These are phyloP conservation scores for Barbatosphaeria neglecta DNA, from an alignment of 495 filamentous ascomycete species.

Conservation along the genomic window DNA sequence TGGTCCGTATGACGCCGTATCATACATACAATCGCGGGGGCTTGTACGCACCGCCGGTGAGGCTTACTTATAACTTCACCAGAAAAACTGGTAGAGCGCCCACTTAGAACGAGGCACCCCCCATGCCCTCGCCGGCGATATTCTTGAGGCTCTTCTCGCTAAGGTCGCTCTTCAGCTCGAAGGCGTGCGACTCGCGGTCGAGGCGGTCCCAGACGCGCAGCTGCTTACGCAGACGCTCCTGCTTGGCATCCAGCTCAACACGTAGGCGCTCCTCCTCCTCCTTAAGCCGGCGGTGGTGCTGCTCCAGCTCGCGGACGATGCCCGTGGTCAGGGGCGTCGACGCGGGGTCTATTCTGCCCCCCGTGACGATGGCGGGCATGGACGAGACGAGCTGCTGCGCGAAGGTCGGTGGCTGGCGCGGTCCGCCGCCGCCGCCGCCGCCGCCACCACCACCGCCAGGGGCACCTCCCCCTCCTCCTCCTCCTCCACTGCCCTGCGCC, in stretches of 20 bases:
- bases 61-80: neutral
- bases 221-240: conserved; percentile 32
- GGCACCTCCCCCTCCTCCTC: no score
- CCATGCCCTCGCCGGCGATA: conserved; percentile 29
- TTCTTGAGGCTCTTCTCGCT: conserved; percentile 32
- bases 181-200: conserved; percentile 31
- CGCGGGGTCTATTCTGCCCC: conserved; percentile 29
- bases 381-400: conserved; percentile 28
- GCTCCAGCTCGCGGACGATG: conserved; percentile 25
- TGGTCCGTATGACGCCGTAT: no score
- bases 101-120: conserved; percentile 29
- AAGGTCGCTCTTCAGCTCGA: conserved; percentile 32
- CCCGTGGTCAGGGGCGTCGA: conserved; percentile 17
- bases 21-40: no score
- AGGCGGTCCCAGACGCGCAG: conserved; percentile 27
- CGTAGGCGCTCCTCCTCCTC: conserved; percentile 37
- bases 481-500: conserved; percentile 12
- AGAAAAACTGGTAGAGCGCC: neutral
- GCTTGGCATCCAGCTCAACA: conserved; percentile 29
- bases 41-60: no score
- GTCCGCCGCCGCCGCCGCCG: neutral
- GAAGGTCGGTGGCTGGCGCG: conserved; percentile 21
- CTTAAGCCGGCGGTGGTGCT: conserved; percentile 22
- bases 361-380: conserved; percentile 27
- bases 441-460: no score